Base-by-base conservation (phyloP, 1,284 basidiomycete species). In the Irpex sp. region DNA sequence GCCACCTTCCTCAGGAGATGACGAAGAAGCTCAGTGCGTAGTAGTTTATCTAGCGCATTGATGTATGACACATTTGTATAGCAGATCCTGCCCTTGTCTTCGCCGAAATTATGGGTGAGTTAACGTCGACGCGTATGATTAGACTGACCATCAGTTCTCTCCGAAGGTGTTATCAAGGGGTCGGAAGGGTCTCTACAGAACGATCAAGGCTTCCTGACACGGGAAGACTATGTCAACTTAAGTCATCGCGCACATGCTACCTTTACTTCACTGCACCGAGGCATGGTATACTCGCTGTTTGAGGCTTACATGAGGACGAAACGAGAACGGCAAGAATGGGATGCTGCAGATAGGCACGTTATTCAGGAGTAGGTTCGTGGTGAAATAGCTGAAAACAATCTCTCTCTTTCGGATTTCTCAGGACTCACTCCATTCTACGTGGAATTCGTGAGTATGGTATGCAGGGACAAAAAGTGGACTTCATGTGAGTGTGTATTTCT, bases 151-250 rank as follows among this genome's bases (percentile, higher is more conserved):
- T 17, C 8, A 13, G 11, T 15, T 51, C 7, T 19, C 17, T 17
- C 54, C 52, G 15, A 48, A 88, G 88, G 89, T 31, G 82, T 89
- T 1, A 88, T 92, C 68, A 84, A 85, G 68, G 89, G 90, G 0
- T 87, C 86, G 0, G 86, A 89, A 68, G 72, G 74, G 40, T 75
- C 86, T 0, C 65, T 85, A 15, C 62, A 65, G 0, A 70, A 65
- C 44, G 66, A 70, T 1, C 65, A 72, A 1, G 76, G 80, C 8
- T 80, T 74, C 67, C 74, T 91, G 2, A 78, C 81, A 57, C 71
- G 73, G 34, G 68, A 74, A 0, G 70, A 76, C 0, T 91, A 90
- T 69, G 69, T 76, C 38, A 68, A 69, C 36, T 77, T 88, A 17
- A 83, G 85, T 51, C 66, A 75, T 59, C 81, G 87, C 5, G 77